Conservation (phyloP, 257 asterid species). For the Datura wrightii region DNA sequence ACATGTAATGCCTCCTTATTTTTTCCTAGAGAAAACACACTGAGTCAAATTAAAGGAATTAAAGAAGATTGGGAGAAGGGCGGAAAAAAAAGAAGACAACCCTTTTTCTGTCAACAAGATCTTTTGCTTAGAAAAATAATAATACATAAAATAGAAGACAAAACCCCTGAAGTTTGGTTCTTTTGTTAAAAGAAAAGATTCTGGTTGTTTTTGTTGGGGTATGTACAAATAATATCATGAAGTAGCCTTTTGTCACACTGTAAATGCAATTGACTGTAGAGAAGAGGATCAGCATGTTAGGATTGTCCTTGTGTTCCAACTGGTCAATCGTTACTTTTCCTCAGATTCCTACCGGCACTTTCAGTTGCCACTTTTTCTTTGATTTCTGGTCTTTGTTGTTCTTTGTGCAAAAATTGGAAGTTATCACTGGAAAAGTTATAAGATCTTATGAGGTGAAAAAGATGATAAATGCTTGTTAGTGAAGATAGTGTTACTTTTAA, state of each 20-base stretch:
- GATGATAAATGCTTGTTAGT: background rate
- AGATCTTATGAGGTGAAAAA: background rate
- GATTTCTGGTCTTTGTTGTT: background rate
- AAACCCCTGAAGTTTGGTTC: slow-evolving; percentile 20
- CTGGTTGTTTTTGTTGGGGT: background rate
- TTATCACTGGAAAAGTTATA: background rate
- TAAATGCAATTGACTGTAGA: background rate
- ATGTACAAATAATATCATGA: background rate
- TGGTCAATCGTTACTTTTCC: background rate
- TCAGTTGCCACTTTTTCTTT: background rate
- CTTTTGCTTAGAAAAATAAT: background rate
- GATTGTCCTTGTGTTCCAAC: slow-evolving; percentile 15
- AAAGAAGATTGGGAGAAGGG: background rate
- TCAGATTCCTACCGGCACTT: slow-evolving; percentile 5
- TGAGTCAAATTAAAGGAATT: background rate
- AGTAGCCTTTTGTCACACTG: background rate
- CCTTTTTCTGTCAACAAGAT: background rate
- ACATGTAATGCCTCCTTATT: background rate
- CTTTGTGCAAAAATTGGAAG: background rate
- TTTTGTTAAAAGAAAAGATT: background rate
- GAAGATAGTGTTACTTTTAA: background rate
- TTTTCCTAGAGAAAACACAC: background rate
- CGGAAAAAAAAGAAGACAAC: background rate
- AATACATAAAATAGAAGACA: background rate
- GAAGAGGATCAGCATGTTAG: background rate